A percentile compares a stretch with the other conserved stretches of the same genome.
Evolutionary conservation across 768 basidiomycete species (phyloP).

Genomic region (Fomitopsis pulvina): DNA sequence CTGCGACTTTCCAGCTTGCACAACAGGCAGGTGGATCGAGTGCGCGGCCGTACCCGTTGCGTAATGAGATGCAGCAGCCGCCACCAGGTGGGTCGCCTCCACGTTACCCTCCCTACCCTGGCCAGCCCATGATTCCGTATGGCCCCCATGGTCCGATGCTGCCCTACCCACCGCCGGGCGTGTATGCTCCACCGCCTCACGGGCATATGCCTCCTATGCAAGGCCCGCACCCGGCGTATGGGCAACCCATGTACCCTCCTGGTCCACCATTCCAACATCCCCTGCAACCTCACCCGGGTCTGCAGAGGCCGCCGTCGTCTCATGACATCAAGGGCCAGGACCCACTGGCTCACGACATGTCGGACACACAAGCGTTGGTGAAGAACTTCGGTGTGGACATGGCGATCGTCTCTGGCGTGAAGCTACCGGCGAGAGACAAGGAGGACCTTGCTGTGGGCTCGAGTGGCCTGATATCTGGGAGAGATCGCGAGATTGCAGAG

Average conservation of each 20-base stretch:
- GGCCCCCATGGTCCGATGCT: slow-evolving; percentile 44
- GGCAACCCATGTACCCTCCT: slow-evolving; percentile 28
- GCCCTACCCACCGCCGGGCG: slow-evolving; percentile 31
- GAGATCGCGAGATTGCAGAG: slow-evolving; percentile 54
- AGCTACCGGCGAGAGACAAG: slow-evolving; percentile 46
- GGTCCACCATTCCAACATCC: slow-evolving; percentile 29
- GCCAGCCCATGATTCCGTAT: slow-evolving; percentile 33
- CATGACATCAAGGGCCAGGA: slow-evolving; percentile 64
- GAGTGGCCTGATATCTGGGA: slow-evolving; percentile 60
- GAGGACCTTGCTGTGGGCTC: slow-evolving; percentile 79
- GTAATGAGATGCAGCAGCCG: slow-evolving; percentile 13
- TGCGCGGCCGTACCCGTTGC: slow-evolving; percentile 17
- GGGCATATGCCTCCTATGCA: slow-evolving; percentile 32
- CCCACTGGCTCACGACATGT: slow-evolving; percentile 75
- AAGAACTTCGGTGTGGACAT: slow-evolving; percentile 75
- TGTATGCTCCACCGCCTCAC: slow-evolving; percentile 35
- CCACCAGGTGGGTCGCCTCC: slow-evolving; percentile 23
- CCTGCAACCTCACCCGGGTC: slow-evolving; percentile 27
- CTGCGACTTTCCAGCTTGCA: slow-evolving; percentile 24
- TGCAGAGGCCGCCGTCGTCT: slow-evolving; percentile 21
- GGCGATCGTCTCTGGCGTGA: slow-evolving; percentile 60
- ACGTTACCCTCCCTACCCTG: slow-evolving; percentile 30
- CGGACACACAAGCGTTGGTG: slow-evolving; percentile 64
- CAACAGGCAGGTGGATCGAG: slow-evolving; percentile 14
- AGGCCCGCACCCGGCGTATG: slow-evolving; percentile 34